These are phyloP conservation scores for Suillus subluteus DNA, from an alignment of 768 basidiomycete species.

Conservation along the genomic window DNA sequence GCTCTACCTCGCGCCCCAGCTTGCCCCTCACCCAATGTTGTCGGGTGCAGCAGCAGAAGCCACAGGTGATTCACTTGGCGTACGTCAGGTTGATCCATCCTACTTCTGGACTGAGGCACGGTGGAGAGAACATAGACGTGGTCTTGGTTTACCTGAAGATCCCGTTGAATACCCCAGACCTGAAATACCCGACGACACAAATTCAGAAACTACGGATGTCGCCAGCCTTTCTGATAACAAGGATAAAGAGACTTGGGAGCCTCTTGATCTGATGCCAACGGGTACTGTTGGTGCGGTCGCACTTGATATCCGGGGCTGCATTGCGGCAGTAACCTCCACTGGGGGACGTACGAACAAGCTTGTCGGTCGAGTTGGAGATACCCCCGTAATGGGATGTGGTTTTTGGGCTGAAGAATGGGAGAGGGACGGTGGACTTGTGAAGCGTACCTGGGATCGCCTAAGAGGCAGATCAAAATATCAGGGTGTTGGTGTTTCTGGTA, in stretches of 20 bases:
- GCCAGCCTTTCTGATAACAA: constrained; percentile 20
- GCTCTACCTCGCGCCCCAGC: constrained; percentile 67
- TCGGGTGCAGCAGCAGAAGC: constrained; percentile 68
- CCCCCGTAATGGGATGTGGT: constrained; percentile 75
- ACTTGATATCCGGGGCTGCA: constrained; percentile 73
- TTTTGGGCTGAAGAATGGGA: constrained; percentile 88
- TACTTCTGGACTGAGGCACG: constrained; percentile 79
- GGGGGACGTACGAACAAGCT: constrained; percentile 86
- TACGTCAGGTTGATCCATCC: constrained; percentile 66
- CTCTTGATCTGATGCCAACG: constrained; percentile 63
- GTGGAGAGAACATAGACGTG: constrained; percentile 79
- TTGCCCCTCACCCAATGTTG: constrained; percentile 71
- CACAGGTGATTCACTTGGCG: constrained; percentile 57
- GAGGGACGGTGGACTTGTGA: constrained; percentile 35
- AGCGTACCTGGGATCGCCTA: constrained; percentile 44
- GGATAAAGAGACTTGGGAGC: constrained; percentile 10
- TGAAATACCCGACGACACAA: constrained; percentile 20
- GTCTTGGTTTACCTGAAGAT: constrained; percentile 73
- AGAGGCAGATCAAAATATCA: constrained; percentile 34
- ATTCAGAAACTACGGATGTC: constrained; percentile 22
- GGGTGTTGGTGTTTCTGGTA: constrained; percentile 80
- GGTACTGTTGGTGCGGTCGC: constrained; percentile 90
- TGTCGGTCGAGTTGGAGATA: constrained; percentile 82
- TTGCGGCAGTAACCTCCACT: constrained; percentile 75
- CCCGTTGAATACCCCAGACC: constrained; percentile 43